A percentile compares a stretch with the other conserved stretches of the same genome.
These are phyloP conservation scores for Persicaria tinctoria DNA, from an alignment of 148 eudicot genomes.

Conservation along the genomic window DNA sequence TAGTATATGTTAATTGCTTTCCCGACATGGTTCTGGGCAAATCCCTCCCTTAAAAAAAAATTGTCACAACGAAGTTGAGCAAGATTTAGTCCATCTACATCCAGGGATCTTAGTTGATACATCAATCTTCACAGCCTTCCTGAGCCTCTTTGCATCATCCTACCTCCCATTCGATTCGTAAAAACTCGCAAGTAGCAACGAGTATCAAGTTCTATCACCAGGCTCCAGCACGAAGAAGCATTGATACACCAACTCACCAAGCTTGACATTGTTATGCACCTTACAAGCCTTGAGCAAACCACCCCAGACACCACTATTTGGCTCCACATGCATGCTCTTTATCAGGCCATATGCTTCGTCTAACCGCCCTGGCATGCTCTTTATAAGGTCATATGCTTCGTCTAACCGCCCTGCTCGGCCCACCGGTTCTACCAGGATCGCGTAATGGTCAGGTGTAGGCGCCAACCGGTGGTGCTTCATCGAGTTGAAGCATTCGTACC, in stretches of 20 bases:
- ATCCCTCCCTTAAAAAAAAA: too few species aligned
- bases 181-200: slow-evolving; percentile 56
- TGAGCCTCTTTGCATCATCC: slow-evolving; percentile 64
- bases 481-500: slow-evolving; percentile 48
- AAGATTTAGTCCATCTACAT: slow-evolving; percentile 52
- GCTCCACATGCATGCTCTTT: too few species aligned
- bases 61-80: neutral
- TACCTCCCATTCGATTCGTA: slow-evolving; percentile 69
- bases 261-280: slow-evolving; percentile 53
- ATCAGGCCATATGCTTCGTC: too few species aligned
- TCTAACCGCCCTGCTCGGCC: slow-evolving; percentile 68
- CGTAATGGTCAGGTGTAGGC: slow-evolving; percentile 68
- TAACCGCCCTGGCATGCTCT: slow-evolving; percentile 79
- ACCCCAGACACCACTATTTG: too few species aligned
- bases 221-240: slow-evolving; percentile 59
- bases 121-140: slow-evolving; percentile 30
- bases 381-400: slow-evolving; percentile 64
- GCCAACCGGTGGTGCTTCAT: slow-evolving; percentile 45
- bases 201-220: slow-evolving; percentile 57
- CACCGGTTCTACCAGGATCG: slow-evolving; percentile 69
- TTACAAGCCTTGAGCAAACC: slow-evolving; percentile 73
- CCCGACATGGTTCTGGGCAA: too few species aligned
- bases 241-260: slow-evolving; percentile 70
- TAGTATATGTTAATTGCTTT: too few species aligned
- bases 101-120: slow-evolving; percentile 52